Evolutionary conservation across 805 yeast genomes (phyloP).

Genomic region (Kodamaea nitidulidarum): DNA sequence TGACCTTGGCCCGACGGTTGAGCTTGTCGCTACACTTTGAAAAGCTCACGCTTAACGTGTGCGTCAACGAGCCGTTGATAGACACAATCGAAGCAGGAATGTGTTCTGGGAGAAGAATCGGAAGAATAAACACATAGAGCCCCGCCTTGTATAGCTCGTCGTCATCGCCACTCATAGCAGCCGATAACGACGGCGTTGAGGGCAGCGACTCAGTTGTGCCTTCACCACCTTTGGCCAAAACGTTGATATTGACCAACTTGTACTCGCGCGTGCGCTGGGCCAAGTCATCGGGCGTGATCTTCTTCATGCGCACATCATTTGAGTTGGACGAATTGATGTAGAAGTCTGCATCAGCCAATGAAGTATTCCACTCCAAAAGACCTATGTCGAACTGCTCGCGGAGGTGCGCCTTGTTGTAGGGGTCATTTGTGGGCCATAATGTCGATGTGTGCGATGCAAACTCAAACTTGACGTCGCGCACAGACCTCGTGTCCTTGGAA

Average conservation of each 20-base stretch:
- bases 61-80: constrained; percentile 46
- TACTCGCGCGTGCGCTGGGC: constrained; percentile 37
- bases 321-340: constrained; percentile 39
- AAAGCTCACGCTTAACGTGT: constrained; percentile 38
- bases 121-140: constrained; percentile 63
- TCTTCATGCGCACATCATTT: constrained; percentile 40
- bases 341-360: constrained; percentile 41
- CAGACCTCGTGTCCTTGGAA: constrained; percentile 30
- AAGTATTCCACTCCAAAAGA: constrained; percentile 39
- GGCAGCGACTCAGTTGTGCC: neutral
- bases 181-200: neutral
- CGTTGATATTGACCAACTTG: constrained; percentile 14
- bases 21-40: constrained; percentile 36
- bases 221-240: constrained; percentile 11
- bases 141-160: constrained; percentile 49
- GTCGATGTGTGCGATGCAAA: constrained; percentile 42
- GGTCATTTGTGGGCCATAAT: constrained; percentile 54
- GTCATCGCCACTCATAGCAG: neutral
- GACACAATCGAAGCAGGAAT: constrained; percentile 60
- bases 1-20: constrained; percentile 31
- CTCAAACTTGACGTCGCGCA: constrained; percentile 38
- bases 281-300: constrained; percentile 41
- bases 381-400: constrained; percentile 51
- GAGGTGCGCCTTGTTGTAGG: constrained; percentile 39
- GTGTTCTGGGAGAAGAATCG: constrained; percentile 55